Conservation (phyloP, 2,329 filamentous ascomycete genomes). For the Didymella keratinophila region DNA sequence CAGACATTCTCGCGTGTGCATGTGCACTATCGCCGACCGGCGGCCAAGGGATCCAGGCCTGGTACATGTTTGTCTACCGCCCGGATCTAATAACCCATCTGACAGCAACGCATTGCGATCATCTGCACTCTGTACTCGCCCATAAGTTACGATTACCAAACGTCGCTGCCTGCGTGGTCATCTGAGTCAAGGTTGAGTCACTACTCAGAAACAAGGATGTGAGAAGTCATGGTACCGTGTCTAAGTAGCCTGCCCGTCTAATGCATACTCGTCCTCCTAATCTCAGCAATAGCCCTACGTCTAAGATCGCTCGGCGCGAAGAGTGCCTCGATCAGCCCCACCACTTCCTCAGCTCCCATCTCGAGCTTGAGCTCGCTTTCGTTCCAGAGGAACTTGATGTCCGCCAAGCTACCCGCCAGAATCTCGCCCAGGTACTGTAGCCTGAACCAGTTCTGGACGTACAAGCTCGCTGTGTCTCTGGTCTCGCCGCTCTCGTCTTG, state of each 20-base stretch:
- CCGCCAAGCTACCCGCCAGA: conserved; percentile 67
- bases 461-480: conserved; percentile 66
- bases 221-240: conserved; percentile 15
- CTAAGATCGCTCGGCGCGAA: conserved; percentile 70
- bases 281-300: conserved; percentile 65
- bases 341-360: conserved; percentile 67
- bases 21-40: no score
- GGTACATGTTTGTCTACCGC: no score
- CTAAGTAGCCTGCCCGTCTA: conserved; percentile 16
- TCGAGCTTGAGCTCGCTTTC: conserved; percentile 70
- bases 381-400: conserved; percentile 71
- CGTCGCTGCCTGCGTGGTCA: no score
- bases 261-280: conserved; percentile 48
- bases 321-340: conserved; percentile 69
- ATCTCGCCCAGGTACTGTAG: conserved; percentile 72
- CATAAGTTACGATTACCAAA: no score
- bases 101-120: no score
- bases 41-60: no score
- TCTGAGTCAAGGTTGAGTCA: no score
- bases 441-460: conserved; percentile 69
- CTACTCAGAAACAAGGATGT: no score
- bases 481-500: conserved; percentile 51
- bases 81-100: no score
- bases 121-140: no score
- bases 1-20: no score